Percentiles rank a stretch among this genome's conserved stretches.
These are phyloP conservation scores for Metarhizium anisopliae DNA, from an alignment of 2,329 filamentous ascomycete genomes.

Conservation along the genomic window DNA sequence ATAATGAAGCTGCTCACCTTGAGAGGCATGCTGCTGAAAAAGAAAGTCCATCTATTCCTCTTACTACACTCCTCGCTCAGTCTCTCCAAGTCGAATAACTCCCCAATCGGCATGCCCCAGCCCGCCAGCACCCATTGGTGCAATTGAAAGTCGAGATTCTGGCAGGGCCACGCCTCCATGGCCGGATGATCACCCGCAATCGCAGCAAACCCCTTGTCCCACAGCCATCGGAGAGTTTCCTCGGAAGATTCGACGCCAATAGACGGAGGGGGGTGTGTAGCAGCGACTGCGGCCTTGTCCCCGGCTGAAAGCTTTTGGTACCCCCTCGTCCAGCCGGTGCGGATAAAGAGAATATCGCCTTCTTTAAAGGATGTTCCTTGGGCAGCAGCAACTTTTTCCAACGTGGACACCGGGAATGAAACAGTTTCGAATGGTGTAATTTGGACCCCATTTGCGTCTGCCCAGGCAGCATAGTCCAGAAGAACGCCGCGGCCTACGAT, in stretches of 20 bases:
- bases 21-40: constrained; percentile 29
- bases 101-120: constrained; percentile 43
- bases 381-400: constrained; percentile 33
- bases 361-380: constrained; percentile 32
- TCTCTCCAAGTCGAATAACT: constrained; percentile 36
- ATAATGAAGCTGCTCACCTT: constrained; percentile 13
- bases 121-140: constrained; percentile 39
- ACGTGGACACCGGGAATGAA: constrained; percentile 31
- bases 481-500: constrained; percentile 42
- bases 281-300: constrained; percentile 26
- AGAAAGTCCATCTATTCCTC: constrained; percentile 28
- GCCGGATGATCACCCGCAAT: constrained; percentile 45
- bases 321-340: constrained; percentile 40
- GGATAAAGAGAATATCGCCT: constrained; percentile 50
- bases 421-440: constrained; percentile 30
- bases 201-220: constrained; percentile 45
- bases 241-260: constrained; percentile 38
- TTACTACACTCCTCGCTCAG: constrained; percentile 25
- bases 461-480: constrained; percentile 42
- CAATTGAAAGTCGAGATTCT: constrained; percentile 20
- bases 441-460: constrained; percentile 23
- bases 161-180: constrained; percentile 40
- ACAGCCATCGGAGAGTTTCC: constrained; percentile 45
- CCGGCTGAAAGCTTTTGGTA: constrained; percentile 28
- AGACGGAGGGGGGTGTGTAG: constrained; percentile 18